Conservation (phyloP, 768 basidiomycete species). For the Russula dissimulans region DNA sequence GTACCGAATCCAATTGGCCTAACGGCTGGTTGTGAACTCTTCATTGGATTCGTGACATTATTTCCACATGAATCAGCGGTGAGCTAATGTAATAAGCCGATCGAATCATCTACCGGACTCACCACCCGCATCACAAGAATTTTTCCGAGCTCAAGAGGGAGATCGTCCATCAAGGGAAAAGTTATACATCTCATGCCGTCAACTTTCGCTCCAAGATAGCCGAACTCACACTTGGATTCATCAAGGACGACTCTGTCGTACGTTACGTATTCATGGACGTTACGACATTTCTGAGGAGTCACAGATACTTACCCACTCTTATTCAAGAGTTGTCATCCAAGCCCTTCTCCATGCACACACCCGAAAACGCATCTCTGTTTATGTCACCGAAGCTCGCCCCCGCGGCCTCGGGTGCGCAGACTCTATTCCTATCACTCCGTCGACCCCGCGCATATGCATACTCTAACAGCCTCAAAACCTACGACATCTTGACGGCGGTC, state of each 20-base stretch:
- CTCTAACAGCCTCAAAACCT: constrained; percentile 72
- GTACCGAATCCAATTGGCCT: constrained; percentile 74
- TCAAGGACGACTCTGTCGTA: constrained; percentile 90
- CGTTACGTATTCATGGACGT: constrained; percentile 20
- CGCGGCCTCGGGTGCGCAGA: constrained; percentile 67
- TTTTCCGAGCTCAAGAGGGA: constrained; percentile 78
- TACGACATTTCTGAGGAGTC: constrained; percentile 15
- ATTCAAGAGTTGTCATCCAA: constrained; percentile 92
- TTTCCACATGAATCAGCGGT: constrained; percentile 78
- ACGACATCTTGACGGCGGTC: constrained; percentile 73
- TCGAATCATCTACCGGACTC: constrained; percentile 14
- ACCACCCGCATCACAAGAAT: constrained; percentile 38
- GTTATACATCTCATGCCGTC: constrained; percentile 69
- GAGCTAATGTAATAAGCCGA: constrained; percentile 27
- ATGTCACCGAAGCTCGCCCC: constrained; percentile 94
- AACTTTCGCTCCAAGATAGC: constrained; percentile 88
- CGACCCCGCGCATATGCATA: neutral
- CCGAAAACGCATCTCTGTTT: constrained; percentile 91
- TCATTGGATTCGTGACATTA: constrained; percentile 80
- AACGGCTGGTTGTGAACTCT: constrained; percentile 84
- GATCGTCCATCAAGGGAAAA: constrained; percentile 71
- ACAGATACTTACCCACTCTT: constrained; percentile 94
- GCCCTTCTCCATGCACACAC: constrained; percentile 84
- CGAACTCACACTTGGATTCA: constrained; percentile 79
- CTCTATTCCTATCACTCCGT: constrained; percentile 11